A percentile compares a stretch with the other conserved stretches of the same genome.
Conservation (phyloP, 2,329 filamentous ascomycete genomes). For the Talaromyces funiculosus region DNA sequence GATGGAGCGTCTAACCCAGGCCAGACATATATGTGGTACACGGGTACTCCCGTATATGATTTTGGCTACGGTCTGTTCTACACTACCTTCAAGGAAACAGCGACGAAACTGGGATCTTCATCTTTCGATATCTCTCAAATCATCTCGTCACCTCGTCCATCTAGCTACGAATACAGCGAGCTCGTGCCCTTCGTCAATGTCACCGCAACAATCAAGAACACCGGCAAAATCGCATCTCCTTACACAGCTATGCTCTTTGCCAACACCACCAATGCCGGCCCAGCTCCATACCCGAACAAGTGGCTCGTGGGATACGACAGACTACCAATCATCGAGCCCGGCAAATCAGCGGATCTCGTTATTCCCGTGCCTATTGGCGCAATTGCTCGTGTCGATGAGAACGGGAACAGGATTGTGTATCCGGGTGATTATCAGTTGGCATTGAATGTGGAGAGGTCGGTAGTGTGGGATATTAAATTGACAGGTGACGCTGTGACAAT, state of each 20-base stretch:
- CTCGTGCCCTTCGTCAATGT: conserved; percentile 35
- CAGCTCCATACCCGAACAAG: conserved; percentile 38
- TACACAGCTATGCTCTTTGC: conserved; percentile 39
- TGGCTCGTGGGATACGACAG: conserved; percentile 38
- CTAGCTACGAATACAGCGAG: conserved; percentile 25
- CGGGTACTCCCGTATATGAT: conserved; percentile 32
- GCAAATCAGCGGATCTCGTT: conserved; percentile 21
- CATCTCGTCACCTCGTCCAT: conserved; percentile 21
- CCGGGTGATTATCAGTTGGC: conserved; percentile 39
- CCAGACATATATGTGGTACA: conserved; percentile 44
- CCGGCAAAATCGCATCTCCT: conserved; percentile 32
- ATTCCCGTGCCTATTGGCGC: conserved; percentile 36
- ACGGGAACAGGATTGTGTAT: conserved; percentile 36
- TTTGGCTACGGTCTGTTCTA: conserved; percentile 44
- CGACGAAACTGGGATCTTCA: neutral
- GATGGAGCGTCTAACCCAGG: conserved; percentile 32
- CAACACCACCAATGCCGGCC: conserved; percentile 32
- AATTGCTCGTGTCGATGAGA: conserved; percentile 33
- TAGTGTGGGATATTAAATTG: conserved; percentile 29
- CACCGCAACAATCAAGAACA: conserved; percentile 33
- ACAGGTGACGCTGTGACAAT: conserved; percentile 28
- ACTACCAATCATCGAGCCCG: conserved; percentile 22
- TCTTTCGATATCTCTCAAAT: conserved; percentile 33
- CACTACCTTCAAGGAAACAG: conserved; percentile 31
- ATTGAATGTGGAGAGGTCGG: conserved; percentile 36